Base-by-base conservation (phyloP, 495 filamentous ascomycete species). In the Trichoderma erinaceum region DNA sequence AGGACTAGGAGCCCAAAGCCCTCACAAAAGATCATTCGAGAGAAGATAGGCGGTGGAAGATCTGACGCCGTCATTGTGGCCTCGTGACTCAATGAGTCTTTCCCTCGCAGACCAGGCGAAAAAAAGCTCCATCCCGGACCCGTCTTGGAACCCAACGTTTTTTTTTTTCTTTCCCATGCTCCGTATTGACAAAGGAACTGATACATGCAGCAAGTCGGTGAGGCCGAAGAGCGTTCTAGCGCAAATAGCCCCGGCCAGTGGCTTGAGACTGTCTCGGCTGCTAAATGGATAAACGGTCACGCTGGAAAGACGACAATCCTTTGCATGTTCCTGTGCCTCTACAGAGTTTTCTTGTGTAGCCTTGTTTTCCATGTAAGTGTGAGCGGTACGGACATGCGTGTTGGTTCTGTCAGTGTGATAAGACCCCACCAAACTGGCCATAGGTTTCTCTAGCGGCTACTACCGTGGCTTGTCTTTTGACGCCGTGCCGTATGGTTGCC, bases 391-490 rank as follows among this genome's bases (percentile, higher is more conserved):
- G 6, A 25, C 25, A 61, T 61, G 27, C 23, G 56, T 32, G 56
- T 61, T 61, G 56, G 56, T 61, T 61, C 56, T 61, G 11, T 61
- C 56, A 32, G 27, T 61, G 56, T 61, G 56, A 61, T 21, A 48
- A 32, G 18, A 27, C 56, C 56, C 56, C 56, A 61, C 56, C 21
- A 15, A 46, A 18, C 43, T 18, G 43, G 43, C 50, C 56, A 32
- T 25, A 11, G 56, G 23, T 7, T 32, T 27, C 23, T 61, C 27
- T 27, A 61, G 56, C 10, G 12, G 56, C 56, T 32, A 52, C 48
- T 52, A 18, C 18, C 35, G 35, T 38, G 35, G 48, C 18, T 52
- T 5, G 15, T 61, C 56, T 29, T 29, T 29, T 27, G 27, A 61
- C 23, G 23, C 27, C 23, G 35, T 38, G 35, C 35, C 27, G 56